Percentiles rank a stretch among this genome's conserved stretches.
Evolutionary conservation across 2,329 filamentous ascomycete genomes (phyloP).

Genomic region (Claviceps africana): DNA sequence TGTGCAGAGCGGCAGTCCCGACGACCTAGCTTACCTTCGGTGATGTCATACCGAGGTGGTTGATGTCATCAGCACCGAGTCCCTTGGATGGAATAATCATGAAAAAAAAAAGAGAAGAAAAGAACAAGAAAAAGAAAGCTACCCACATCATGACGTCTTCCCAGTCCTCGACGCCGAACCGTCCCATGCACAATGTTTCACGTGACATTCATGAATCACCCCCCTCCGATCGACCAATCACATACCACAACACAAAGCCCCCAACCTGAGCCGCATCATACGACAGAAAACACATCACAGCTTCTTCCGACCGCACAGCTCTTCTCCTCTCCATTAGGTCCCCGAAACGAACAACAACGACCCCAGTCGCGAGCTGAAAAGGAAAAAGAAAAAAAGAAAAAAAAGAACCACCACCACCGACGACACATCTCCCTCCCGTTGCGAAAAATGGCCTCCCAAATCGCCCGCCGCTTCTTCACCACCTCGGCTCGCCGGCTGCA

Average conservation of each 20-base stretch:
- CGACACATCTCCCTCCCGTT: slow-evolving; percentile 8
- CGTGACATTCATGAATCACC: background rate
- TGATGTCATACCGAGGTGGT: no score
- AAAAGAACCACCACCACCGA: background rate
- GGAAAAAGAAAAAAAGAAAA: background rate
- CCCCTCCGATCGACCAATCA: background rate
- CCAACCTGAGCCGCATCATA: background rate
- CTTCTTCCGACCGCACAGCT: background rate
- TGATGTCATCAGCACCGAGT: no score
- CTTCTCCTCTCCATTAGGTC: background rate
- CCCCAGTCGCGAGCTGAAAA: no score
- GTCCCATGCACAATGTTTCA: background rate
- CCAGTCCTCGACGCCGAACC: background rate
- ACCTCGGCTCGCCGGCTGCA: slow-evolving; percentile 38
- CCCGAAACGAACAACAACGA: background rate
- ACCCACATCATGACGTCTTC: background rate
- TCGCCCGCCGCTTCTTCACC: slow-evolving; percentile 42
- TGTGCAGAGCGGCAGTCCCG: no score
- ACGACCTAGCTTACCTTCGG: no score
- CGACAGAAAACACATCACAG: background rate
- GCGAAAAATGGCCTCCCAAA: slow-evolving; percentile 37
- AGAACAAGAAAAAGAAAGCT: background rate
- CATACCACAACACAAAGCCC: background rate
- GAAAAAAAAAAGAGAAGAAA: background rate
- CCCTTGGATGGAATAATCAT: no score